Conservation (phyloP, 495 filamentous ascomycete genomes). For the Neurospora sp. region DNA sequence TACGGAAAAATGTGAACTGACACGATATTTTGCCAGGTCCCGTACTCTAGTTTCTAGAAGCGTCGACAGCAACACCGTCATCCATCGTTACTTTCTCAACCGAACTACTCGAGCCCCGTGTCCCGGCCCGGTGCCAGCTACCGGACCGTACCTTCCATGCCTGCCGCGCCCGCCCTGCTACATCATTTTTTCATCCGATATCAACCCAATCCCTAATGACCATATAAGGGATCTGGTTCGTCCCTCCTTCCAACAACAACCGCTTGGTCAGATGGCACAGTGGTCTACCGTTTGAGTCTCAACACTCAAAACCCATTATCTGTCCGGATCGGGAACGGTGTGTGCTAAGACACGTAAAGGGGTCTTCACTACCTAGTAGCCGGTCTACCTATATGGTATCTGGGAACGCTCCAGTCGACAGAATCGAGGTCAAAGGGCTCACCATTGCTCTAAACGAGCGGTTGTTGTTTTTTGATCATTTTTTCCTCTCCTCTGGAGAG, state of each 20-base stretch:
- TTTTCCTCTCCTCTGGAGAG: background rate
- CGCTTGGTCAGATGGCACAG: background rate
- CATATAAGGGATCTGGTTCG: background rate
- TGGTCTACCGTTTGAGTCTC: background rate
- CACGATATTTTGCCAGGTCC: background rate
- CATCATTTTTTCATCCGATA: background rate
- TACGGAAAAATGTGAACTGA: background rate
- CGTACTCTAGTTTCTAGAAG: background rate
- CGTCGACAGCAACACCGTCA: background rate
- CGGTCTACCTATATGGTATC: background rate
- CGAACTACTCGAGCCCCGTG: background rate
- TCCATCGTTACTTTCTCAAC: background rate
- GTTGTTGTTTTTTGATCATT: background rate
- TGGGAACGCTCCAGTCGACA: background rate
- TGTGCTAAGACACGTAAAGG: background rate
- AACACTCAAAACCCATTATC: background rate
- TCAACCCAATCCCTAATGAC: background rate
- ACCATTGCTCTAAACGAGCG: background rate
- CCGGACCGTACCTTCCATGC: background rate
- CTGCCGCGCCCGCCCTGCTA: background rate
- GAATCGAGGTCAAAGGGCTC: background rate
- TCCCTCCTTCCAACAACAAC: background rate
- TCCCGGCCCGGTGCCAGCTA: background rate
- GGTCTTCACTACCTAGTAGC: background rate
- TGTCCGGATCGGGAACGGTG: background rate